Percentiles rank a stretch among this genome's conserved stretches.
Evolutionary conservation across 1,139 yeast genomes (phyloP).

Genomic region (Protomyces lactucae-debilis): DNA sequence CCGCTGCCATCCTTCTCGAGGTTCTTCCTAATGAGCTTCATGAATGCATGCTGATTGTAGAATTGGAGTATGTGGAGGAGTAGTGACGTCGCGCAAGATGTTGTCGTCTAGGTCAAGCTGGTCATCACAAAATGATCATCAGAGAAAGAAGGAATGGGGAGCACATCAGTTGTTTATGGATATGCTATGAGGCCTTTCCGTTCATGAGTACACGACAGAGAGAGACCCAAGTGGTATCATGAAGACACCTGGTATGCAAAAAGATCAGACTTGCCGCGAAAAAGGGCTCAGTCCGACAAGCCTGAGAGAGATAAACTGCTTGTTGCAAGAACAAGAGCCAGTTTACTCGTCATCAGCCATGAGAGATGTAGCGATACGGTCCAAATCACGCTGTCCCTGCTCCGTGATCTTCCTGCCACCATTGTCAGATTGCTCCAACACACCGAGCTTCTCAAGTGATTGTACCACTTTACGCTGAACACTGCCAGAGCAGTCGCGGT

Average conservation of each 20-base stretch:
- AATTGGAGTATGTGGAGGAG: background rate
- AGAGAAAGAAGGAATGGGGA: background rate
- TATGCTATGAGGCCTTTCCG: background rate
- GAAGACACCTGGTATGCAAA: too few species aligned
- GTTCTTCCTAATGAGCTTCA: slow-evolving; percentile 52
- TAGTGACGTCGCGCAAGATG: background rate
- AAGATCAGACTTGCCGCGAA: too few species aligned
- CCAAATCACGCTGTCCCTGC: slow-evolving; percentile 99
- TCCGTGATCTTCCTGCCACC: slow-evolving; percentile 99
- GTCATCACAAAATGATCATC: background rate
- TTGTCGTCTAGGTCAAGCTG: too few species aligned
- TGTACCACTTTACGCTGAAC: slow-evolving; percentile 98
- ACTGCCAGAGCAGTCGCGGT: slow-evolving; percentile 98
- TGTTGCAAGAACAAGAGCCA: background rate
- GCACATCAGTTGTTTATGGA: background rate
- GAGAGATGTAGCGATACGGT: slow-evolving; percentile 99
- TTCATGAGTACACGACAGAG: background rate
- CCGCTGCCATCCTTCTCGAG: slow-evolving; percentile 65
- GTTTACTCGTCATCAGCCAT: slow-evolving; percentile 34
- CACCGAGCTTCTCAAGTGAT: slow-evolving; percentile 97
- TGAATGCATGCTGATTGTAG: slow-evolving; percentile 32
- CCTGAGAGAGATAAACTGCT: background rate
- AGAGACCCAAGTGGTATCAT: background rate
- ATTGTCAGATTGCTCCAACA: slow-evolving; percentile 91
- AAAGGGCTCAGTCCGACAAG: too few species aligned